Base-by-base conservation (phyloP, 73 alveolate genomes). In the Paramecium caudatum region DNA sequence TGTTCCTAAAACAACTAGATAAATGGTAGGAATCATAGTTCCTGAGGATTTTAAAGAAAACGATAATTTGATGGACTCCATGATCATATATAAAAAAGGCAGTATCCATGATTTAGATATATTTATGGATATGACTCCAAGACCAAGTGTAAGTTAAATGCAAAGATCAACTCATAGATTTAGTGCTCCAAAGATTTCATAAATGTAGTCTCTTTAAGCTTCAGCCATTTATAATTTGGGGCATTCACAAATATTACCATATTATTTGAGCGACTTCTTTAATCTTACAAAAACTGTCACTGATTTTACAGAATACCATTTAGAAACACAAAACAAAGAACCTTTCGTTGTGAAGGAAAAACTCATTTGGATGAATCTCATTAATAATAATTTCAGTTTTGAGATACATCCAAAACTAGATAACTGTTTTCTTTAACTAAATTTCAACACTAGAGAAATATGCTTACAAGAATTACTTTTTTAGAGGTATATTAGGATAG, bases 1-100 rank as follows among this genome's bases (percentile, higher is more conserved):
- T 74, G 46, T 74, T 37, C 88, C 88, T 12, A 36, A 43, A 39
- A 74, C 88, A 74, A 74, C 88, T 3, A 36, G 88, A 74, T 17
- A 74, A 37, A 74, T 74, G 88, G 63, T 43, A 12, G 47, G 55
- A 7, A 3, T 74, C 9, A 19, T 74, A 7, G 32, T 15, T 21
- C 21, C 46, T 4, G 68, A 37, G 25, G 88, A 74, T 5, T 74
- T 74, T 12, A 65, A 65, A 33, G 47, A 65, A 15, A 65, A 33
- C 34, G 83, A 65, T 0, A 49, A 65, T 65, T 55, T 55, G n/a
- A 55, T 55, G 80, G 80, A 55, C 30, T 27, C 46, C 30, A 23
- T 55, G 19, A 55, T 55, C 9, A 55, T 55, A 5, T 55, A 55
- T 10, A 55, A 55, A 23, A 55, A 1, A 55, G 30, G 9, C 80